Evolutionary conservation across 805 yeast genomes (phyloP).

Genomic region (Wickerhamiella spandovensis): DNA sequence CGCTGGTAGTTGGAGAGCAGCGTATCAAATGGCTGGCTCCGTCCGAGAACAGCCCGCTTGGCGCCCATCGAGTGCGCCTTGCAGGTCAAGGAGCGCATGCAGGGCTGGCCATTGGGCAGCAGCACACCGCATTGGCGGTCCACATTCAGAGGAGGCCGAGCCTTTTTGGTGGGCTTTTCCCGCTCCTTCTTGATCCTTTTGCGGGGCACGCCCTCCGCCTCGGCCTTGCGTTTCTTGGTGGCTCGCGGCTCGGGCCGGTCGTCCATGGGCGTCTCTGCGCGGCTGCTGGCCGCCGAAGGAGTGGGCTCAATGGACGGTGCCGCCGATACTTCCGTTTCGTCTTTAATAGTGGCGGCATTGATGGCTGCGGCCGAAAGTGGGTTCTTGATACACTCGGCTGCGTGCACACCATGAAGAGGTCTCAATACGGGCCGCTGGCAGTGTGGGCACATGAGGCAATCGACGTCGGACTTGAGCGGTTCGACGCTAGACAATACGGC

Average conservation of each 20-base stretch:
- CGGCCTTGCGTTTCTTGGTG: slow-evolving; percentile 5
- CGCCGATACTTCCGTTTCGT: background rate
- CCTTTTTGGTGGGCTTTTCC: slow-evolving; percentile 29
- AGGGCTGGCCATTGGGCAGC: slow-evolving; percentile 83
- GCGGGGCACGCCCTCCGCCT: background rate
- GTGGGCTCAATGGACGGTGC: background rate
- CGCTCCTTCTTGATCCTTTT: slow-evolving; percentile 12
- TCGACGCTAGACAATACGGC: slow-evolving; percentile 11
- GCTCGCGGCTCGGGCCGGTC: background rate
- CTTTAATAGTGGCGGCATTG: slow-evolving; percentile 3
- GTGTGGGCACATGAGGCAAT: slow-evolving; percentile 16
- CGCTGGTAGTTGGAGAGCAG: slow-evolving; percentile 81
- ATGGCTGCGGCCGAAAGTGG: background rate
- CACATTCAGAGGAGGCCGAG: slow-evolving; percentile 10
- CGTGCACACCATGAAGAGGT: slow-evolving; percentile 11
- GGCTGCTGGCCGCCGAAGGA: background rate
- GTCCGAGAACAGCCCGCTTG: slow-evolving; percentile 84
- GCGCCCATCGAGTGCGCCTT: slow-evolving; percentile 99
- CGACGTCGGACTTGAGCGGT: slow-evolving; percentile 15
- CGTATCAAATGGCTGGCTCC: slow-evolving; percentile 85
- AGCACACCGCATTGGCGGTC: slow-evolving; percentile 85
- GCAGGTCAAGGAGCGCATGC: slow-evolving; percentile 93
- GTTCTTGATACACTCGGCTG: slow-evolving; percentile 5
- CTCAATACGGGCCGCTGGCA: slow-evolving; percentile 18
- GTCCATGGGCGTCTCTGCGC: background rate